Evolutionary conservation across 2,329 filamentous ascomycete species (phyloP), one percentile per base, ranked within the genome.

Genomic region (Bertia moriformis): DNA sequence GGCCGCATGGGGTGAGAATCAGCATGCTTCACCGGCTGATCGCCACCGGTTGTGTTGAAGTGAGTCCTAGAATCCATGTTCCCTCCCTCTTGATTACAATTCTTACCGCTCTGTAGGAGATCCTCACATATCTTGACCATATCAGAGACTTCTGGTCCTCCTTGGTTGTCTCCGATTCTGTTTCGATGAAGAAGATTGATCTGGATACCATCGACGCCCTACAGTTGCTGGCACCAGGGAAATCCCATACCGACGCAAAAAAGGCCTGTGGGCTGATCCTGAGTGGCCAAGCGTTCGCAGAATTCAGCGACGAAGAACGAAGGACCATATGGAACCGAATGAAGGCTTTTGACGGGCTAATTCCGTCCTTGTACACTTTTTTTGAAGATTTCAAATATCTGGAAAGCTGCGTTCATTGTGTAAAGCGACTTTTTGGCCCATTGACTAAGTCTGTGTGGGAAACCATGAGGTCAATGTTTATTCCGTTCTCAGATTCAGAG

Each of bases 291-390:
- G 39, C 33, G 4, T 49, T 47, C 33, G 19, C 42, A 12, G 41
- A 38, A 19, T 48, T 51, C 33, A 39, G 37, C 18, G 36, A 46
- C 13, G 22, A 41, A 39, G 42, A 49, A 37, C 32, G 43, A 33
- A 20, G 14, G 4, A 37, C 40, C 24, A 29, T 29, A 29, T 29
- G 24, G 24, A 29, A 29, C 24, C 24, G 24, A n/a, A 10, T 29
- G 24, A n/a, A 10, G n/a, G n/a, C 10, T 29, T 45, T 44, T 19
- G 40, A 45, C 18, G 38, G 43, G 3, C 39, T 50, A 1, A 41
- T 49, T 36, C 46, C 37, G 13, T 50, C 42, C 29, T 35, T 49
- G n/a, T 45, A 48, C 17, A 46, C 40, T 5, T 48, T 50, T 40
- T 49, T 48, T 20, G 37, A 48, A 40, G 47, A 49, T 35, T 29